These are phyloP conservation scores for Pseudozyma pruni DNA, from an alignment of 1,284 basidiomycete genomes.

Conservation along the genomic window DNA sequence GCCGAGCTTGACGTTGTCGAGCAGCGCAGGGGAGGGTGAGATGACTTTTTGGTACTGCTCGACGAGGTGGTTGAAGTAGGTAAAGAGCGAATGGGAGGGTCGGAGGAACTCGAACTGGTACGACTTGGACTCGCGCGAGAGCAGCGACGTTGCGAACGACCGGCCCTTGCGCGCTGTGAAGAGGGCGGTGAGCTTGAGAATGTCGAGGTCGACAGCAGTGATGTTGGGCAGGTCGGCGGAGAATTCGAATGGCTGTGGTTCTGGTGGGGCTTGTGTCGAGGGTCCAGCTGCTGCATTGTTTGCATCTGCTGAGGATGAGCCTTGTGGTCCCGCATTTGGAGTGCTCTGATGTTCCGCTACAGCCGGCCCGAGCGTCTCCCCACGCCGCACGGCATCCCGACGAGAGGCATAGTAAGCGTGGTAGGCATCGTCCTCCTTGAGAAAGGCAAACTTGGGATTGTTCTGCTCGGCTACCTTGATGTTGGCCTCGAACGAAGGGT, in stretches of 20 bases:
- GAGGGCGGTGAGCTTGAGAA: constrained; percentile 81
- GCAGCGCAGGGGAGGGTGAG: constrained; percentile 79
- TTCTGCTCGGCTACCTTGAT: constrained; percentile 58
- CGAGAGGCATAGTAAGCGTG: constrained; percentile 63
- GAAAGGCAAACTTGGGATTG: constrained; percentile 63
- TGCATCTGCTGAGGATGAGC: constrained; percentile 1
- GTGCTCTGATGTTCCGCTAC: constrained; percentile 13
- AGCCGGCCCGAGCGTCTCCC: constrained; percentile 26
- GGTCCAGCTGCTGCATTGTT: constrained; percentile 3
- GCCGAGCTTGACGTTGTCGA: constrained; percentile 74
- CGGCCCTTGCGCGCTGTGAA: constrained; percentile 93
- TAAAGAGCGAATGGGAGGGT: constrained; percentile 93
- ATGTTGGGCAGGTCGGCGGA: constrained; percentile 89
- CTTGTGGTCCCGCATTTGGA: not conserved
- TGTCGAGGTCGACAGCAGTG: constrained; percentile 82
- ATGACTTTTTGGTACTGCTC: constrained; percentile 95
- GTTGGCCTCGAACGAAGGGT: constrained; percentile 62
- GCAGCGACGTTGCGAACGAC: constrained; percentile 84
- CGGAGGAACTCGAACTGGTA: constrained; percentile 98
- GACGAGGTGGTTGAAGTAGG: constrained; percentile 95
- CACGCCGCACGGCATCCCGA: constrained; percentile 51
- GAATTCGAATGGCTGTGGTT: constrained; percentile 86
- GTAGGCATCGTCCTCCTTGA: constrained; percentile 61
- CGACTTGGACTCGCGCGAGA: constrained; percentile 88
- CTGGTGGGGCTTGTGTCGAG: constrained; percentile 70